Percentiles rank a stretch among this genome's conserved stretches.
These are phyloP conservation scores for Colletotrichum falcatum DNA, from an alignment of 2,329 filamentous ascomycete genomes.

Conservation along the genomic window DNA sequence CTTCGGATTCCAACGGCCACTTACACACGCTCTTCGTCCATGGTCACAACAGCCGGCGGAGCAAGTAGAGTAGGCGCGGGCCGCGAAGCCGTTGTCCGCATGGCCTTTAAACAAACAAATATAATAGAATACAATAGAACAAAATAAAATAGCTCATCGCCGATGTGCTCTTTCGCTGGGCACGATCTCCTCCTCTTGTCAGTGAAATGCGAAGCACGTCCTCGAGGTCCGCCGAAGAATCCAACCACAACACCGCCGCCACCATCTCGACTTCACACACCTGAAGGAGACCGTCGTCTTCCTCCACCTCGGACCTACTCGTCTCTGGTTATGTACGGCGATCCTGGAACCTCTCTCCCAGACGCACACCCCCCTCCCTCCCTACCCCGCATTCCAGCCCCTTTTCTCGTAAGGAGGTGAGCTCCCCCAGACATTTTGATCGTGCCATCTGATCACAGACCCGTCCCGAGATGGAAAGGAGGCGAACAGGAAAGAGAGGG, in stretches of 20 bases:
- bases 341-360: slow-evolving; percentile 2
- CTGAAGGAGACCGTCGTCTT: not conserved
- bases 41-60: not conserved
- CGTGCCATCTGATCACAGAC: slow-evolving; percentile 35
- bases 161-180: not conserved
- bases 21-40: not conserved
- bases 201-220: not conserved
- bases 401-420: slow-evolving; percentile 15
- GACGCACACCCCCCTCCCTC: not conserved
- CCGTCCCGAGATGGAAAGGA: not conserved
- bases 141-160: not conserved
- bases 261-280: slow-evolving; percentile 1
- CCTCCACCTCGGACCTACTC: slow-evolving; percentile 7
- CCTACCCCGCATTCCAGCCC: slow-evolving; percentile 18
- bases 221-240: not conserved
- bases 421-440: slow-evolving; percentile 10
- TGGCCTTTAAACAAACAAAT: not conserved
- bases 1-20: not conserved
- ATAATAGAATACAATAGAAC: too few relatives aligned
- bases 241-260: slow-evolving; percentile 19
- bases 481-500: not conserved
- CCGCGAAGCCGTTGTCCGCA: not conserved
- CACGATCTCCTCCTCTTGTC: not conserved
- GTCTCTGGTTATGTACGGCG: slow-evolving; percentile 5
- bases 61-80: not conserved